Conservation (phyloP, 176 grass and related monocot genomes). For the Oryza glaberrima region DNA sequence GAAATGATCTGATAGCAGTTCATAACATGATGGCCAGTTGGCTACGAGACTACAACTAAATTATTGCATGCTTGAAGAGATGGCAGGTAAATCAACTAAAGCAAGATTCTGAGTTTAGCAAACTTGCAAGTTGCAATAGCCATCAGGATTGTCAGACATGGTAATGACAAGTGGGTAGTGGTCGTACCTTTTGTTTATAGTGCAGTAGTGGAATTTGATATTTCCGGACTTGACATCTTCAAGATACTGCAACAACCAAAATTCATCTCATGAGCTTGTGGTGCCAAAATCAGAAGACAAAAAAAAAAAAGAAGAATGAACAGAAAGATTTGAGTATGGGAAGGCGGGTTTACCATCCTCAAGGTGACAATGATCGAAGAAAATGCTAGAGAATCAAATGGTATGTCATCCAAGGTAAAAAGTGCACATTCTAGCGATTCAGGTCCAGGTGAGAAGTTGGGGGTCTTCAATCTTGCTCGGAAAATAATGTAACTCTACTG, state of each 20-base stretch:
- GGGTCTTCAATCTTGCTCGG: constrained; percentile 88
- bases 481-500: constrained; percentile 99
- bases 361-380: constrained; percentile 95
- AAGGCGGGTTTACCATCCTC: constrained; percentile 68
- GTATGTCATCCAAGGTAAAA: constrained; percentile 91
- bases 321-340: constrained; percentile 4
- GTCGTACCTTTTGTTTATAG: constrained; percentile 89
- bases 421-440: constrained; percentile 90
- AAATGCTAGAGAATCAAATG: constrained; percentile 94
- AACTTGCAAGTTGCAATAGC: background rate
- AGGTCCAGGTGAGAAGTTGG: constrained; percentile 77
- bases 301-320: background rate
- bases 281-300: background rate
- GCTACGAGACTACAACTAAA: background rate
- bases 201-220: constrained; percentile 95
- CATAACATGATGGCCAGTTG: background rate
- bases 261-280: constrained; percentile 16
- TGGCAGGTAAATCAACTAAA: background rate
- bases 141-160: background rate
- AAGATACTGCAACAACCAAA: constrained; percentile 63
- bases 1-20: background rate
- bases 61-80: background rate
- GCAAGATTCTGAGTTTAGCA: background rate
- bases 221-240: constrained; percentile 80
- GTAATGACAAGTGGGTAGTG: background rate